phyloP scores from a whole-genome alignment of 257 asterid species.

The Buddleja alternifolia region DNA sequence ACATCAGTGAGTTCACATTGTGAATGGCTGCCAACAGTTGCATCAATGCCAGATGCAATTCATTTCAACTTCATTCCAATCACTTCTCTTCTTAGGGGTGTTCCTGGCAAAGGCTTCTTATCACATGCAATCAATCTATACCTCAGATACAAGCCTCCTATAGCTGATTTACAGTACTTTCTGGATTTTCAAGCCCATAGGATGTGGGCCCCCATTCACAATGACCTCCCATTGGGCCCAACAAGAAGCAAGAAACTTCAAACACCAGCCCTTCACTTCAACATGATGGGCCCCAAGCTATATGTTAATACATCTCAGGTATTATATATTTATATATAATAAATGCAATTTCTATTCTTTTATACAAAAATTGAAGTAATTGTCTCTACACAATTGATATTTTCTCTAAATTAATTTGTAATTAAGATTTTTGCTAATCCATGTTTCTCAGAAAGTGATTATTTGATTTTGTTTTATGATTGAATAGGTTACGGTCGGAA shows the following conservation, averaged over 20 bases:
- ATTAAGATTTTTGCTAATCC: too few relatives aligned
- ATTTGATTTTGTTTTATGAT: too few relatives aligned
- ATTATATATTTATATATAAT: too few relatives aligned
- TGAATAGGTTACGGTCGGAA: conserved; percentile 60
- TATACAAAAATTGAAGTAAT: neutral
- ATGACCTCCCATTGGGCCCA: conserved; percentile 82
- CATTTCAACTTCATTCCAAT: conserved; percentile 80
- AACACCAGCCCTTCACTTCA: conserved; percentile 65
- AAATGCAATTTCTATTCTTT: neutral
- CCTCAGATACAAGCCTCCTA: conserved; percentile 91
- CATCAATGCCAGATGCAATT: conserved; percentile 71
- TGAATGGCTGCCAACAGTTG: conserved; percentile 87
- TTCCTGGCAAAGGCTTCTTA: conserved; percentile 86
- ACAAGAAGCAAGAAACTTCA: conserved; percentile 38
- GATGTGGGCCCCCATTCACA: conserved; percentile 85
- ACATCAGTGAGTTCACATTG: conserved; percentile 49
- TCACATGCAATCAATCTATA: conserved; percentile 94
- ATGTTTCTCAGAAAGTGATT: too few relatives aligned
- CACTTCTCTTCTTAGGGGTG: conserved; percentile 77
- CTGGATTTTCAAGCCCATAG: conserved; percentile 84
- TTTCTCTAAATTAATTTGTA: too few relatives aligned
- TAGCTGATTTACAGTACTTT: conserved; percentile 71
- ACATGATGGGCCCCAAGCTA: conserved; percentile 69
- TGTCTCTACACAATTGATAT: neutral
- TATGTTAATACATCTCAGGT: conserved; percentile 77